phyloP scores from a whole-genome alignment of 306 rosid genomes.

The Sicyos edulis region DNA sequence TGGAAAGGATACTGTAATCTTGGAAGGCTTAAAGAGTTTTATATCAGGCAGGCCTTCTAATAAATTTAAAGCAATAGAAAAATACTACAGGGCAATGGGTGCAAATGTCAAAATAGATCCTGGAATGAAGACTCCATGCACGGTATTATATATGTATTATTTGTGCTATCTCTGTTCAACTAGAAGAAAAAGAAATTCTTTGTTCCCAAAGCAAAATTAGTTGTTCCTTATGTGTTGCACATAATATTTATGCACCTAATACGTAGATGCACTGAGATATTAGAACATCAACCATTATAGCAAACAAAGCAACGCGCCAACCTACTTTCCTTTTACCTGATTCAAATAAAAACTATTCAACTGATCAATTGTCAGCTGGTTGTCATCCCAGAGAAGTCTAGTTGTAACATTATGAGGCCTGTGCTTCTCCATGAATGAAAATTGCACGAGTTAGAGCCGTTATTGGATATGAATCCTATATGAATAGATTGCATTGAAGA shows the following conservation, averaged over 20 bases:
- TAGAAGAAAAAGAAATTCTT: neutral
- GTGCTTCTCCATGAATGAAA: constrained; percentile 7
- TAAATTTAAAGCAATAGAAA: constrained; percentile 51
- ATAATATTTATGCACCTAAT: neutral
- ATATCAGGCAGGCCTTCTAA: constrained; percentile 62
- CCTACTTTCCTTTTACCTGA: neutral
- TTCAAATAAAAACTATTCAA: no score
- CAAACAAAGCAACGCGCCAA: neutral
- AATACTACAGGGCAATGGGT: constrained; percentile 53
- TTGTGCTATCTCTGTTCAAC: neutral
- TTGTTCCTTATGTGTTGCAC: neutral
- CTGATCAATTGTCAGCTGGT: no score
- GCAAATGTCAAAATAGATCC: constrained; percentile 58
- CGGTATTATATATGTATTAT: constrained; percentile 47
- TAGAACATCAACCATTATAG: neutral
- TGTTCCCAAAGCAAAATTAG: neutral
- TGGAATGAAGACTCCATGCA: constrained; percentile 78
- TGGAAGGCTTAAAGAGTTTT: constrained; percentile 71
- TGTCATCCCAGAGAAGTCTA: neutral
- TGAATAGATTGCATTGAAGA: neutral
- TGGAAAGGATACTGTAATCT: constrained; percentile 67
- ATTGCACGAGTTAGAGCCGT: neutral
- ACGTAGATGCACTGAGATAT: neutral
- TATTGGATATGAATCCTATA: neutral
- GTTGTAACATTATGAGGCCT: neutral